Evolutionary conservation across 1,284 basidiomycete genomes (phyloP), one percentile per base, ranked within the genome.

Genomic region (Irpex sp.): DNA sequence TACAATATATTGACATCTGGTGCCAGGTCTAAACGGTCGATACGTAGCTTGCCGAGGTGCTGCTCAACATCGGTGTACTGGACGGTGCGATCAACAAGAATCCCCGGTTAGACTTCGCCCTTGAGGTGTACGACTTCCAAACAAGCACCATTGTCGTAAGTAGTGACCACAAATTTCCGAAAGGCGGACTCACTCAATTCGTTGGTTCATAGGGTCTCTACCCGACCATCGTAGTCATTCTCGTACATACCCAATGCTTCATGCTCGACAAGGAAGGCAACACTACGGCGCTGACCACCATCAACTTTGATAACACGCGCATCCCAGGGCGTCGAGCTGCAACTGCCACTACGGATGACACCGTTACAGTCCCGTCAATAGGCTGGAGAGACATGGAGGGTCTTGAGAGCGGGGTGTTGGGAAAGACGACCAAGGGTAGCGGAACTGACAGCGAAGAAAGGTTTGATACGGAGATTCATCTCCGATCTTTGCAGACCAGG

Each of bases 181-280:
- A 26, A 26, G 26, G 26, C 26, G 26, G 26, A 4, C 26, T 26
- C 26, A 26, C 26, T 17, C n/a, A 36, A 44, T 44, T 44, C 40
- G 3, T 44, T 44, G 8, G 40, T 9, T 44, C 40, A 37, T 44
- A 69, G 68, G 68, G 68, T 4, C 62, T 66, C 21, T 69, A 69
- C 44, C 68, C 68, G 0, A 64, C 62, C n/a, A 37, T 69, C 36
- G 54, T 69, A 47, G 63, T 69, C 52, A 57, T 69, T 15, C 63
- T 67, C 44, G 66, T 67, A 11, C 52, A 66, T 62, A 64, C 63
- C n/a, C 60, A 67, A 57, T 56, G 61, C 36, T 66, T 63, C 36
- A 44, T 65, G 40, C 66, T 67, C 56, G 60, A 57, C 31, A 49
- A 58, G 17, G 21, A 56, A 3, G 54, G 54, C 36, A 44, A 17